Evolutionary conservation across 768 basidiomycete genomes (phyloP).

Genomic region (Lentinula raphanica): DNA sequence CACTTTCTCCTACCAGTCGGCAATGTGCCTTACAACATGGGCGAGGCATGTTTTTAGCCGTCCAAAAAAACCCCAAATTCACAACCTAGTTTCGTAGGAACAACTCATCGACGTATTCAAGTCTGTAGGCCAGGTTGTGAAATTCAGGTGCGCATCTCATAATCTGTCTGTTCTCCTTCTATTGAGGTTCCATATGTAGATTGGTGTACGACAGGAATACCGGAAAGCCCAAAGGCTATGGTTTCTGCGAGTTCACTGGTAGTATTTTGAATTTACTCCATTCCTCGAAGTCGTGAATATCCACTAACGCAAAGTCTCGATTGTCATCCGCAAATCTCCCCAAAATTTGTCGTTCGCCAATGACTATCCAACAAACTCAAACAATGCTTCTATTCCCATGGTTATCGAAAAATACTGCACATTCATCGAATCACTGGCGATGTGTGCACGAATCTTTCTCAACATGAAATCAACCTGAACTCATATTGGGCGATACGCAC

Average conservation of each 20-base stretch:
- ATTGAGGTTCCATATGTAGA: conserved; percentile 34
- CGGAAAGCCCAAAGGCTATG: conserved; percentile 90
- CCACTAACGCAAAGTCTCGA: not conserved
- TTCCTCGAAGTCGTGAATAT: conserved; percentile 11
- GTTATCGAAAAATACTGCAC: conserved; percentile 2
- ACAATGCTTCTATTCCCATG: not conserved
- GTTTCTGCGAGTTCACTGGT: conserved; percentile 91
- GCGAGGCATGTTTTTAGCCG: conserved; percentile 44
- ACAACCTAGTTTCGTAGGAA: conserved; percentile 38
- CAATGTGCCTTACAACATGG: conserved; percentile 89
- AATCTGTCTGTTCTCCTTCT: conserved; percentile 6
- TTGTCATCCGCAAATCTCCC: not conserved
- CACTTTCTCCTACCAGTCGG: conserved; percentile 46
- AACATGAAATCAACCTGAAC: not conserved
- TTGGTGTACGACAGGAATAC: conserved; percentile 88
- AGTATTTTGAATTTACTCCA: conserved; percentile 44
- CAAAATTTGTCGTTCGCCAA: not conserved
- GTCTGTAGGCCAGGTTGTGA: conserved; percentile 81
- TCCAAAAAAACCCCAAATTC: conserved; percentile 8
- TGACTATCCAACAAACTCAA: not conserved
- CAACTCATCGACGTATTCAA: conserved; percentile 86
- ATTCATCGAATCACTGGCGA: not conserved
- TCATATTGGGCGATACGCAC: no score
- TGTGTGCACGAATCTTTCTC: conserved; percentile 5
- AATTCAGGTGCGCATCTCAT: conserved; percentile 61